Conservation (phyloP, 129 eudicot genomes). For the Flaveria trinervia region DNA sequence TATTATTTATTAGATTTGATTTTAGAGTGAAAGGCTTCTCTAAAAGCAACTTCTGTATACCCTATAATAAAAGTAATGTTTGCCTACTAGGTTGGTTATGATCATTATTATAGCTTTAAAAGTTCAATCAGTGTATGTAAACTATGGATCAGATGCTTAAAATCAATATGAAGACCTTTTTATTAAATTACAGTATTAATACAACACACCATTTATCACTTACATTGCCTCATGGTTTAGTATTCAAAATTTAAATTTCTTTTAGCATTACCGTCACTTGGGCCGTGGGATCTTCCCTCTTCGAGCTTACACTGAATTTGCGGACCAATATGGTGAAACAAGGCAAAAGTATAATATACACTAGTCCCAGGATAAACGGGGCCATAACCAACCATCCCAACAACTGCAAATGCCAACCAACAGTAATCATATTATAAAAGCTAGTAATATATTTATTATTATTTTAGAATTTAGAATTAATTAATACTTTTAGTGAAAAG, state of each 20-base stretch:
- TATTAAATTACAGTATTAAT: no score
- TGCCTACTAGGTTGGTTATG: no score
- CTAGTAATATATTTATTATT: not conserved
- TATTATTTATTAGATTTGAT: no score
- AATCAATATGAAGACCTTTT: no score
- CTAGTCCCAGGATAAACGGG: conserved; percentile 61
- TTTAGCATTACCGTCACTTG: conserved; percentile 56
- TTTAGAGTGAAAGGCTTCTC: no score
- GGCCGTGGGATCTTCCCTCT: conserved; percentile 39
- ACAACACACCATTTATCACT: no score
- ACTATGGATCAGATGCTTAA: no score
- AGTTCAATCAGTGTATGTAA: no score
- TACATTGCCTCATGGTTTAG: no score
- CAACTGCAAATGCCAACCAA: conserved; percentile 44
- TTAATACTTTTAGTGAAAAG: not conserved
- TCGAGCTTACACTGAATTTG: conserved; percentile 67
- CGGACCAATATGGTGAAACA: conserved; percentile 69
- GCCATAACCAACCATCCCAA: conserved; percentile 86
- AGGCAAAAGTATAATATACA: conserved; percentile 61
- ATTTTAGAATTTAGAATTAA: not conserved
- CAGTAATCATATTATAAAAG: not conserved
- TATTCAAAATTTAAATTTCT: conserved; percentile 25
- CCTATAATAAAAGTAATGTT: no score
- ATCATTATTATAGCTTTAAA: no score
- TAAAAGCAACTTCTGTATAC: no score